Percentiles rank a stretch among this genome's conserved stretches.
These are phyloP conservation scores for Stropharia rugosoannulata DNA, from an alignment of 768 basidiomycete species.

Conservation along the genomic window DNA sequence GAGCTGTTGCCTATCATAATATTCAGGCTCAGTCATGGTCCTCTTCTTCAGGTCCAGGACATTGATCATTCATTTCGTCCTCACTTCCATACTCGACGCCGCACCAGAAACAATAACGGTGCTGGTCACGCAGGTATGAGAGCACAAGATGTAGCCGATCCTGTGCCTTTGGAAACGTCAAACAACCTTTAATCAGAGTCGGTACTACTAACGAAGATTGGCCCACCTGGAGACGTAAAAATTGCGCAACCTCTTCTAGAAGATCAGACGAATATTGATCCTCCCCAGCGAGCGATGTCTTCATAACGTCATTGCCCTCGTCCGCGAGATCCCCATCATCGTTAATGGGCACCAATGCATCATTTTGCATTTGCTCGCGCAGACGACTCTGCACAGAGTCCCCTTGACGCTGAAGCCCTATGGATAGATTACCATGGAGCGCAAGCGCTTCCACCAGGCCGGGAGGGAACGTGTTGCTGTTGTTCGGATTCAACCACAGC, in stretches of 20 bases:
- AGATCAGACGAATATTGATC: slow-evolving; percentile 49
- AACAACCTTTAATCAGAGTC: slow-evolving; percentile 7
- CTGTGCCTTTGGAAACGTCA: slow-evolving; percentile 48
- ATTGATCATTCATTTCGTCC: slow-evolving; percentile 60
- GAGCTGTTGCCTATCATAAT: background rate
- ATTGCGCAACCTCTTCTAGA: slow-evolving; percentile 66
- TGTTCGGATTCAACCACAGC: slow-evolving; percentile 71
- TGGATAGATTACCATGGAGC: slow-evolving; percentile 31
- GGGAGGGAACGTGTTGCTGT: slow-evolving; percentile 63
- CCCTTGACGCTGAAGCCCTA: slow-evolving; percentile 23
- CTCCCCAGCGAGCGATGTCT: slow-evolving; percentile 22
- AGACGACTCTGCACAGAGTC: slow-evolving; percentile 51
- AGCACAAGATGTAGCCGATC: slow-evolving; percentile 69
- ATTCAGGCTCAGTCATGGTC: slow-evolving; percentile 61
- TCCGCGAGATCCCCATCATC: slow-evolving; percentile 33
- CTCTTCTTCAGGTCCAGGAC: slow-evolving; percentile 77
- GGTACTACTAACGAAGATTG: slow-evolving; percentile 9
- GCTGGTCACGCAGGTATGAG: slow-evolving; percentile 67
- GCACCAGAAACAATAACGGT: slow-evolving; percentile 89
- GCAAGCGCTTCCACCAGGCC: slow-evolving; percentile 60
- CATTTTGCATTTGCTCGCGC: slow-evolving; percentile 70
- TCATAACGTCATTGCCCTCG: slow-evolving; percentile 18
- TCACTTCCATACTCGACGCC: slow-evolving; percentile 68
- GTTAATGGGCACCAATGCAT: slow-evolving; percentile 60
- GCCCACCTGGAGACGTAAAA: slow-evolving; percentile 62